Base-by-base conservation (phyloP, 768 basidiomycete species). In the Mycena alexandri region DNA sequence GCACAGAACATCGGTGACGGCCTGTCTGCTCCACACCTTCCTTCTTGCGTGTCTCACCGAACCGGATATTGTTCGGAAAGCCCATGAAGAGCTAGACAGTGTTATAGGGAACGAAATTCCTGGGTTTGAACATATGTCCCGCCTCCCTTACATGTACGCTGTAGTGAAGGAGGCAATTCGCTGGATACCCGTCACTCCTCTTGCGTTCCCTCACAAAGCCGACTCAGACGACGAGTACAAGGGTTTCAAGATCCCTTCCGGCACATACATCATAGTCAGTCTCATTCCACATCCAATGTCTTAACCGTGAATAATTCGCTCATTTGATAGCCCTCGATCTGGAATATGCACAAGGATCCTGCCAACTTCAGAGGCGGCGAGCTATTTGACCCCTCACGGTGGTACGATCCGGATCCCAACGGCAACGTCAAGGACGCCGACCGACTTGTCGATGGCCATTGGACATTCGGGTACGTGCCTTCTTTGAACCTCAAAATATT, bases 51-150 rank as follows among this genome's bases (percentile, higher is more conserved):
- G 58, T 36, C 58, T 59, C 14, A 59, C 57, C 12, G 64, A 77
- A 43, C 76, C 73, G 2, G 72, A 73, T 2, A 72, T 72, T 2
- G 69, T 71, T 62, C 61, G 43, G 50, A 72, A 70, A 29, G 77
- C 73, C 4, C 75, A 76, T 29, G 64, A 59, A 44, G 77, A 78
- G 57, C 50, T 77, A 10, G 74, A 76, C n/a, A 46, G 57, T 5
- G 75, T 75, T 13, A 48, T 77, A 9, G 77, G 77, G 12, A 58
- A 56, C 25, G 67, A 73, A 24, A 70, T 77, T 2, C 75, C 76
- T 8, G 70, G 70, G n/a, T 68, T 74, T 52, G 74, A 69, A 9
- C 76, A 79, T 54, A 55, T 72, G 25, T 61, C 51, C 13, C 64
- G 63, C 19, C 65, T 79, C 24, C 77, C 76, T 4, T 79, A 77